Conservation (phyloP, 495 filamentous ascomycete genomes). For the Parathielavia hyrcaniae region DNA sequence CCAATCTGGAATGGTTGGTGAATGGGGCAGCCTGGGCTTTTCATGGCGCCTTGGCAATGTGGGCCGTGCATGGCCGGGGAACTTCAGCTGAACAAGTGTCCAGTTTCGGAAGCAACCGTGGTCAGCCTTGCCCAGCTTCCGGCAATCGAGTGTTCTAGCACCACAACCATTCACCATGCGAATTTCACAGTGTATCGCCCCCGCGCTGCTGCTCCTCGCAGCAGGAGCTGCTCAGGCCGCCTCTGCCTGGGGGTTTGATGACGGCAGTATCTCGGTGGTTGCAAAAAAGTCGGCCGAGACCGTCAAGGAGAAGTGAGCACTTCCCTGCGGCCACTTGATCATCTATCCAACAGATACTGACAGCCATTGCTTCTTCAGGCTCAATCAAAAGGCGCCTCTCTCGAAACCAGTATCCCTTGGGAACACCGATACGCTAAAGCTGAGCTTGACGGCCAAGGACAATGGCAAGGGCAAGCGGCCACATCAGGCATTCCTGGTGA, state of each 20-base stretch:
- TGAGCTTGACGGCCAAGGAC: constrained; percentile 74
- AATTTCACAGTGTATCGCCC: constrained; percentile 45
- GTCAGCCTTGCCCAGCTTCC: constrained; percentile 17
- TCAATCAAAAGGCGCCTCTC: constrained; percentile 57
- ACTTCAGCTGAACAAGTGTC: constrained; percentile 31
- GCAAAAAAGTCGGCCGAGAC: constrained; percentile 59
- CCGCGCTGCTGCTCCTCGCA: constrained; percentile 43
- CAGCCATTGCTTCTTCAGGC: constrained; percentile 39
- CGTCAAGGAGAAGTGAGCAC: constrained; percentile 65
- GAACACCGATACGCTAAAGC: constrained; percentile 67
- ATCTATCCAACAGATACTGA: background rate
- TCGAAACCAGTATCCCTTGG: constrained; percentile 59
- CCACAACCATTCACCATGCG: constrained; percentile 38
- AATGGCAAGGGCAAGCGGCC: constrained; percentile 70
- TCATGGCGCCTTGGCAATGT: constrained; percentile 15
- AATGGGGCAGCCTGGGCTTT: background rate
- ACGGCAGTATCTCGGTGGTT: constrained; percentile 73
- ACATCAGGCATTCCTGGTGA: constrained; percentile 85
- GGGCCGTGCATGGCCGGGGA: constrained; percentile 17
- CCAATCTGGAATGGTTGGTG: background rate
- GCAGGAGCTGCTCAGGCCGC: constrained; percentile 52
- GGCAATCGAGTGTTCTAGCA: background rate
- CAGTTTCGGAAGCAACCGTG: constrained; percentile 23
- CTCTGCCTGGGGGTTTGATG: constrained; percentile 76
- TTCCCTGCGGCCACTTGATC: background rate